A percentile compares a stretch with the other conserved stretches of the same genome.
These are phyloP conservation scores for Cucumis sativus DNA, from an alignment of 306 rosid species.

Conservation along the genomic window Cucumber_9930_V3 NC_026655.2:25300501-25301000, in stretches of 20 bases:
- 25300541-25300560: not conserved
- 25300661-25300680: not conserved
- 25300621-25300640: not conserved
- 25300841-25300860: not conserved
- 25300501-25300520: not conserved
- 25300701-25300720: constrained; percentile 7
- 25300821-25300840: not conserved
- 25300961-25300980: not conserved
- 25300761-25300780: constrained; percentile 28
- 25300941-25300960: not conserved
- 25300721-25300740: not conserved
- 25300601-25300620: constrained; percentile 3
- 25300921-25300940: not conserved
- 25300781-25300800: constrained; percentile 22
- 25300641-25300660: not conserved
- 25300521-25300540: not conserved
- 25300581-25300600: not conserved
- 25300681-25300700: constrained; percentile 5
- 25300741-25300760: too few species aligned
- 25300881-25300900: not conserved
- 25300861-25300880: not conserved
- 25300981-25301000: not conserved
- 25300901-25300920: not conserved
- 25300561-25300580: not conserved
- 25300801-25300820: constrained; percentile 16